These are phyloP conservation scores for Lycium ferocissimum DNA, from an alignment of 257 asterid genomes.

Conservation along the genomic window DNA sequence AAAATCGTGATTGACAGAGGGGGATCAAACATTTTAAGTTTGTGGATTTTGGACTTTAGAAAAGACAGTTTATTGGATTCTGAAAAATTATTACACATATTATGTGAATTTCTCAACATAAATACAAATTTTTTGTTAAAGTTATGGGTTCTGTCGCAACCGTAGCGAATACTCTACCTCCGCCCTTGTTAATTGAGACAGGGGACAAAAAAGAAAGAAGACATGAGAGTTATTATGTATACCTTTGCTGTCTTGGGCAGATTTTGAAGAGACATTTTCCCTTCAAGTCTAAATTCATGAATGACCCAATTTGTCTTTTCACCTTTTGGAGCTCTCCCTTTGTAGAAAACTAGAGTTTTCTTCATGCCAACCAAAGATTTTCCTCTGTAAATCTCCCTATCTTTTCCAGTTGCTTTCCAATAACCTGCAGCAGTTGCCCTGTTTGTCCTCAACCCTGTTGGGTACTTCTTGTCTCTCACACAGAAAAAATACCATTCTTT, in stretches of 20 bases:
- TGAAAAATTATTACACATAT: too few species aligned
- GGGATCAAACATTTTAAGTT: too few species aligned
- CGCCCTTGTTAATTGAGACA: too few species aligned
- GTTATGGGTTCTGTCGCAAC: too few species aligned
- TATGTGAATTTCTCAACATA: too few species aligned
- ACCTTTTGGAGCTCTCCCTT: conserved; percentile 88
- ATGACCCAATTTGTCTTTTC: conserved; percentile 74
- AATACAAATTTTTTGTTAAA: too few species aligned
- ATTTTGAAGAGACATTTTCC: conserved; percentile 51
- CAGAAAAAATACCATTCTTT: conserved; percentile 87
- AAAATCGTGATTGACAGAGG: neutral
- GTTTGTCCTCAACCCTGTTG: conserved; percentile 74
- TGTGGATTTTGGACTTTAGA: too few species aligned
- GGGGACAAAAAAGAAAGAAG: neutral
- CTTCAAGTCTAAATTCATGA: conserved; percentile 82
- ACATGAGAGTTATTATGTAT: conserved; percentile 29
- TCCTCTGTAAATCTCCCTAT: conserved; percentile 62
- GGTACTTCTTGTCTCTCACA: conserved; percentile 77
- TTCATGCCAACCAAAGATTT: conserved; percentile 70
- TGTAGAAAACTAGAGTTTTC: conserved; percentile 80
- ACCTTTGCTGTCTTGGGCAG: conserved; percentile 60
- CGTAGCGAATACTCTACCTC: too few species aligned
- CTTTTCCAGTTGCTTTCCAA: conserved; percentile 95
- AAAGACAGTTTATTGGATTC: too few species aligned
- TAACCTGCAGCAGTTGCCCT: conserved; percentile 80